phyloP scores from a whole-genome alignment of 345 rosid species.

The Sisymbrium irio region DNA sequence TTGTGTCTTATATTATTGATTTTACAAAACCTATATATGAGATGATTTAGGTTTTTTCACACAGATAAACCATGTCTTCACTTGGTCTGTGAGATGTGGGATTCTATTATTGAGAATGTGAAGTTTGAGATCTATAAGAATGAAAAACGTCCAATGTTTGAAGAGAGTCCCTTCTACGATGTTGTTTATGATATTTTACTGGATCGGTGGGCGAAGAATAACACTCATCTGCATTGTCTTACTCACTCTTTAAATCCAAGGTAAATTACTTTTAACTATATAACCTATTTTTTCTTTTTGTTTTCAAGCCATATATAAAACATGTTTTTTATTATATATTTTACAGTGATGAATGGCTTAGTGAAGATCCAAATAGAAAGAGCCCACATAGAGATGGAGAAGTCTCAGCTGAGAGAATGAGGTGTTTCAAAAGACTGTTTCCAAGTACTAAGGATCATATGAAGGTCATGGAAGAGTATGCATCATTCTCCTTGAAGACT shows the following conservation, averaged over 20 bases:
- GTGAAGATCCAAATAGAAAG: fast-evolving
- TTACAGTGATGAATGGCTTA: not conserved
- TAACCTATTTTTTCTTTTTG: not conserved
- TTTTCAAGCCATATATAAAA: not conserved
- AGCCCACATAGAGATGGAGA: no score
- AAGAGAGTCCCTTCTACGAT: not conserved
- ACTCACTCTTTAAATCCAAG: not conserved
- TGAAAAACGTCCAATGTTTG: not conserved
- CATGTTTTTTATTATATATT: not conserved
- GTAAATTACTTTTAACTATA: not conserved
- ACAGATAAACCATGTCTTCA: no score
- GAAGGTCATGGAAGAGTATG: no score
- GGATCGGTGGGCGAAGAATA: not conserved
- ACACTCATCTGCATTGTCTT: not conserved
- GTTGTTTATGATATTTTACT: not conserved
- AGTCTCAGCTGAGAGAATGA: no score
- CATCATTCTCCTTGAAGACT: no score
- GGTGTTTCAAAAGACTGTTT: no score
- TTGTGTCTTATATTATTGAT: no score
- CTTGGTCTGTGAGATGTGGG: not conserved
- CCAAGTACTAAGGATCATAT: no score
- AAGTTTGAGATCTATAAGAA: not conserved
- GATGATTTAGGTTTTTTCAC: no score
- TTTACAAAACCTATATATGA: no score
- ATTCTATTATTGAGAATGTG: no score